phyloP scores from a whole-genome alignment of 768 basidiomycete genomes.

The Tricholoma saponaceum region DNA sequence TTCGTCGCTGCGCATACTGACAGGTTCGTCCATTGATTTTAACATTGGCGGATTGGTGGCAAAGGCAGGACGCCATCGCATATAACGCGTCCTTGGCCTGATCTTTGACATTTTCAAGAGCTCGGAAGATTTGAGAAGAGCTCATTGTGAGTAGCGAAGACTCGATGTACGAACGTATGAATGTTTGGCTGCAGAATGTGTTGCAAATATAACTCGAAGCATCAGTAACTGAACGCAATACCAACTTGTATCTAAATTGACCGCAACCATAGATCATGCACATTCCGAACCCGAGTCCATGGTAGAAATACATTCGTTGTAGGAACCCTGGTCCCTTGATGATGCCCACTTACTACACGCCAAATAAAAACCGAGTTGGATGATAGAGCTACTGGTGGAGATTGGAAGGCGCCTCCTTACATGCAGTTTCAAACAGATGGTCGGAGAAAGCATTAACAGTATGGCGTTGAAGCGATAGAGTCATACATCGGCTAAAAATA shows the following conservation, averaged over 20 bases:
- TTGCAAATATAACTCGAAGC: background rate
- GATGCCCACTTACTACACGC: conserved; percentile 12
- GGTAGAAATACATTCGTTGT: background rate
- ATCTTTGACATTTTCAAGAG: conserved; percentile 59
- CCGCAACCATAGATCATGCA: too few species aligned
- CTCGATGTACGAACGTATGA: background rate
- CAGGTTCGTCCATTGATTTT: conserved; percentile 97
- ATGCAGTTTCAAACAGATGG: conserved; percentile 19
- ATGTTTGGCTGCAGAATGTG: background rate
- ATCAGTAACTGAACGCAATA: too few species aligned
- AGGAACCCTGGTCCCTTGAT: too few species aligned
- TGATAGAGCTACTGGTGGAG: conserved; percentile 25
- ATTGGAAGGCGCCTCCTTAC: too few species aligned
- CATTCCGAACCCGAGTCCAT: background rate
- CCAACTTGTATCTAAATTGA: too few species aligned
- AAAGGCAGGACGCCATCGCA: conserved; percentile 78
- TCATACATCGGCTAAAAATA: conserved; percentile 22
- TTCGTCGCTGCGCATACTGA: conserved; percentile 35
- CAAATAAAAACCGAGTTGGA: conserved; percentile 21
- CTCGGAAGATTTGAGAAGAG: conserved; percentile 36
- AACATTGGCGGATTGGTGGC: conserved; percentile 77
- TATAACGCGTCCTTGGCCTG: conserved; percentile 80
- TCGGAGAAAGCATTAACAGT: conserved; percentile 24
- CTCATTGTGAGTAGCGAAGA: conserved; percentile 10
- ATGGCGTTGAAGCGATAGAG: background rate